A percentile compares a stretch with the other conserved stretches of the same genome.
These are phyloP conservation scores for Mucor mucedo DNA, from an alignment of 371 early-diverging fungal genomes.

Conservation along the genomic window DNA sequence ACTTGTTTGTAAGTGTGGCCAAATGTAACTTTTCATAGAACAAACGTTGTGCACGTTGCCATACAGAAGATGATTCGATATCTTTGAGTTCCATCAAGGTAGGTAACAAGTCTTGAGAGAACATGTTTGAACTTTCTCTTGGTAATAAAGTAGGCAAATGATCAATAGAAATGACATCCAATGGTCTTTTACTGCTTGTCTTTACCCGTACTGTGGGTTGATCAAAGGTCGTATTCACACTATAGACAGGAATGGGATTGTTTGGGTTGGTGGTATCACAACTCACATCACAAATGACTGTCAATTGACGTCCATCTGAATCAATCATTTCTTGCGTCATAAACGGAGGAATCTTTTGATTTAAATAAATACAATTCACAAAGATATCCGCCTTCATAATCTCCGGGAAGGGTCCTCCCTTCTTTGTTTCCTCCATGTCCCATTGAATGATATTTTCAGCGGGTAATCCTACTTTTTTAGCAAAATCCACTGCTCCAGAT, in stretches of 20 bases:
- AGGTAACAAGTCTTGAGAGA: slow-evolving; percentile 87
- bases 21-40: slow-evolving; percentile 77
- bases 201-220: slow-evolving; percentile 80
- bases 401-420: slow-evolving; percentile 94
- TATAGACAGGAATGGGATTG: slow-evolving; percentile 96
- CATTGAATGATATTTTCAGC: slow-evolving; percentile 89
- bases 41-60: slow-evolving; percentile 85
- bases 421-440: slow-evolving; percentile 94
- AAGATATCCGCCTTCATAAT: slow-evolving; percentile 91
- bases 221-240: slow-evolving; percentile 90
- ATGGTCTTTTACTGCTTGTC: slow-evolving; percentile 62
- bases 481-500: slow-evolving; percentile 86
- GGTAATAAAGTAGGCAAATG: slow-evolving; percentile 95
- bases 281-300: slow-evolving; percentile 91
- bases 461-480: slow-evolving; percentile 84
- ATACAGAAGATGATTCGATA: slow-evolving; percentile 75
- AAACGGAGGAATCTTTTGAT: slow-evolving; percentile 92
- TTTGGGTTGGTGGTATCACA: slow-evolving; percentile 97
- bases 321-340: slow-evolving; percentile 81
- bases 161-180: slow-evolving; percentile 95
- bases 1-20: slow-evolving; percentile 11
- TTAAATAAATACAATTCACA: slow-evolving; percentile 97
- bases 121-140: slow-evolving; percentile 89
- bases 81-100: slow-evolving; percentile 73
- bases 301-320: slow-evolving; percentile 66